Evolutionary conservation across 768 basidiomycete genomes (phyloP).

Genomic region (Tephrocybe sp.): DNA sequence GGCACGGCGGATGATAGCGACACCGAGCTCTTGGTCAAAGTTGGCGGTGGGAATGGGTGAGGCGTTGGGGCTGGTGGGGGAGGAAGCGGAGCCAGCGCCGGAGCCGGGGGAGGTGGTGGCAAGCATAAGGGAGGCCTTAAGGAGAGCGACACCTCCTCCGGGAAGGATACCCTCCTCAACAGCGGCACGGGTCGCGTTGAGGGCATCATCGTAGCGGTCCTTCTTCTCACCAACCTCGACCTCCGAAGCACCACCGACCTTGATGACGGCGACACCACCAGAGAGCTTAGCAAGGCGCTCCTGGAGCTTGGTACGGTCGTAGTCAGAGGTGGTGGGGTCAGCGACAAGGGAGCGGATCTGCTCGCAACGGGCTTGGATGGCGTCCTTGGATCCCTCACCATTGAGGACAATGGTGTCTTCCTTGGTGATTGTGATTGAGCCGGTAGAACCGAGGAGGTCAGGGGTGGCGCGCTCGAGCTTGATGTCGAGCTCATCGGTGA

Average conservation of each 20-base stretch:
- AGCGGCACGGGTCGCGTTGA: constrained; percentile 97
- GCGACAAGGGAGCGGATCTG: constrained; percentile 84
- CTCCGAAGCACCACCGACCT: constrained; percentile 90
- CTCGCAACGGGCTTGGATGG: constrained; percentile 91
- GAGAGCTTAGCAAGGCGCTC: constrained; percentile 95
- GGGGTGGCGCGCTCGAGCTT: constrained; percentile 89
- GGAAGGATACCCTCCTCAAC: constrained; percentile 99
- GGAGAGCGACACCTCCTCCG: constrained; percentile 90
- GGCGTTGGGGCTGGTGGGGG: constrained; percentile 52
- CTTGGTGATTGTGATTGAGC: constrained; percentile 92
- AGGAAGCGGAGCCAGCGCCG: constrained; percentile 38
- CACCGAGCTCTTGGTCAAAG: constrained; percentile 97
- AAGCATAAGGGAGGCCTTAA: constrained; percentile 79
- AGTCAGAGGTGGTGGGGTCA: constrained; percentile 87
- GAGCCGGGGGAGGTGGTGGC: constrained; percentile 49
- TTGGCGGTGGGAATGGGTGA: constrained; percentile 76
- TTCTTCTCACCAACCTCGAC: constrained; percentile 99
- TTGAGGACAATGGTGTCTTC: constrained; percentile 97
- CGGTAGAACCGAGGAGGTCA: constrained; percentile 89
- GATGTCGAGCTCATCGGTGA: constrained; percentile 95
- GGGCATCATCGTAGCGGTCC: constrained; percentile 95
- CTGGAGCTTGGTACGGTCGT: constrained; percentile 92
- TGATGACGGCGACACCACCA: constrained; percentile 98
- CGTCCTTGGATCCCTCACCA: constrained; percentile 86
- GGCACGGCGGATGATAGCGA: constrained; percentile 87